Base-by-base conservation (phyloP, 1,139 yeast species). In the Wickerhamomyces sp. region DNA sequence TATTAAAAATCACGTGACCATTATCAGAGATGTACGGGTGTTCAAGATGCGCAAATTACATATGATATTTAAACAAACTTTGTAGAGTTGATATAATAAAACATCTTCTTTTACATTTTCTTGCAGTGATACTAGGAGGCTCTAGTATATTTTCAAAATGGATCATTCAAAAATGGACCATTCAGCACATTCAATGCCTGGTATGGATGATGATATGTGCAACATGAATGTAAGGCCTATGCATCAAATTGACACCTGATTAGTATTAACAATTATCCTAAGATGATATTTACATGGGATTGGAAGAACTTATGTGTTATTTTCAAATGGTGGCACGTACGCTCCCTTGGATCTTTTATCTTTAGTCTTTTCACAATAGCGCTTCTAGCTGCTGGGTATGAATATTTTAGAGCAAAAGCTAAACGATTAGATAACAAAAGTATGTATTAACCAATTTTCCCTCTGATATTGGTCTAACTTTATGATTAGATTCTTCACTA, bases 201-300 rank as follows among this genome's bases (percentile, higher is more conserved):
- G 47, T 36, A 39, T 38, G 38, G 65, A 56, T 40, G 52, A 53
- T 28, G 57, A 46, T 37, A 60, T 55, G 54, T 60, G 49, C 21
- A 44, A 36, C 37, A 49, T 50, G 51, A 33, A 42, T 30, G 46
- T 43, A 45, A 52, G 30, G 12, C 25, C 25, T 21, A 8, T 21
- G 12, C 12, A 21, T 12, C 7, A 8, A 21, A 21, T 21, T 8
- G 10, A 12, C 7, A 21, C 10, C 10, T 21, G 25, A 8, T 37
- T 20, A 51, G 47, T 21, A 45, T 33, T 38, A 9, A 30, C 45
- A 44, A 28, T 46, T 49, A 42, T 68, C 68, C 79, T 78, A 74
- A 78, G 59, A 85, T 83, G 92, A 54, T 82, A n/a, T 84, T 85
- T 60, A 84, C 90, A 10, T 86, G 95, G 94, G 76, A 79, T 50